Conservation (phyloP, 805 yeast species). For the Barnettozyma wickerhamii region DNA sequence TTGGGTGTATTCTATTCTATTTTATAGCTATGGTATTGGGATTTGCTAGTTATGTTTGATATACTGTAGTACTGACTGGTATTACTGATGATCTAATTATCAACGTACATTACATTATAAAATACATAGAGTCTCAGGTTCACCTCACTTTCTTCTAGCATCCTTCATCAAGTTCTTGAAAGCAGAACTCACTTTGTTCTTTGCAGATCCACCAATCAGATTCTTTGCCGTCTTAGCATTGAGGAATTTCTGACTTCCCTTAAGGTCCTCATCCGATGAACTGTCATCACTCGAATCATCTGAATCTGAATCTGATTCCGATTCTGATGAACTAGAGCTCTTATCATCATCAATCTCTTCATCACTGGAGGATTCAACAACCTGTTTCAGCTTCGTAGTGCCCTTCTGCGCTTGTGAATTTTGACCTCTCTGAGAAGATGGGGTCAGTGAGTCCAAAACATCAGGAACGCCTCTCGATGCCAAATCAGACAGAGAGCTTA, state of each 20-base stretch:
- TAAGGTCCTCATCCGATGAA: constrained; percentile 21
- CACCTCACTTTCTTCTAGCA: constrained; percentile 24
- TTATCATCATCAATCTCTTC: constrained; percentile 7
- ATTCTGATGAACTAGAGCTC: constrained; percentile 11
- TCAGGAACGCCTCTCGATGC: constrained; percentile 66
- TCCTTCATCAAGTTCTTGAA: constrained; percentile 47
- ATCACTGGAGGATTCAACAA: constrained; percentile 4
- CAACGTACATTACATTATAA: neutral
- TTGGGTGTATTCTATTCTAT: too few species aligned
- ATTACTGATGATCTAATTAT: too few species aligned
- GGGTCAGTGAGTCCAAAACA: constrained; percentile 44
- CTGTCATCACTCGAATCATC: constrained; percentile 29
- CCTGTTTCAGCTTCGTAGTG: neutral
- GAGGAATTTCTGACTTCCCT: constrained; percentile 33
- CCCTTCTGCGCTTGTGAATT: neutral
- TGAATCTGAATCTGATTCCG: constrained; percentile 12
- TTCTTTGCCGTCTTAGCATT: constrained; percentile 41
- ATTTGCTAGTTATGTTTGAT: too few species aligned
- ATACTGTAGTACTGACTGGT: too few species aligned
- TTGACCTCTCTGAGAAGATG: constrained; percentile 16
- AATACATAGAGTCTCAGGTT: neutral
- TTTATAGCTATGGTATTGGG: too few species aligned
- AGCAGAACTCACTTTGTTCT: constrained; percentile 35
- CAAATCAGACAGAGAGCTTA: constrained; percentile 53
- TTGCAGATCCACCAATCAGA: constrained; percentile 32